These are phyloP conservation scores for Curvularia lunata DNA, from an alignment of 2,329 filamentous ascomycete genomes.

Conservation along the genomic window DNA sequence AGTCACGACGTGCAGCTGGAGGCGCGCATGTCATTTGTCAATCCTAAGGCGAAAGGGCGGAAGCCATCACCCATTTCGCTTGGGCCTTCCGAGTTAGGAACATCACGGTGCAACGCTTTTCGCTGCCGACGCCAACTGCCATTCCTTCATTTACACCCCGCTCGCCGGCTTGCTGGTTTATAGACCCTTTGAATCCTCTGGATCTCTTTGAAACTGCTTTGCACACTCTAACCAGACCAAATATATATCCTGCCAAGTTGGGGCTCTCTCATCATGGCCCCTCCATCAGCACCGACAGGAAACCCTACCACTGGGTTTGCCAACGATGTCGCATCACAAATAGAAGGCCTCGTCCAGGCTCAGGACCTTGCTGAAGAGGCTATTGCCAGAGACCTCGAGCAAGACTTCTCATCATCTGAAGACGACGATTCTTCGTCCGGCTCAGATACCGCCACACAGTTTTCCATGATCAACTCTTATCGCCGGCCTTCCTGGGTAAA, in stretches of 20 bases:
- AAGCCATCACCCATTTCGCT: constrained; percentile 21
- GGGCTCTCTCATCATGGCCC: constrained; percentile 25
- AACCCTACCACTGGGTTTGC: constrained; percentile 26
- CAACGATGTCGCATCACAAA: constrained; percentile 38
- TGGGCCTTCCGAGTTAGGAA: constrained; percentile 28
- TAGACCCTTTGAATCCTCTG: neutral
- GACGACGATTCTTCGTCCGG: constrained; percentile 57
- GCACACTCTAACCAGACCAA: neutral
- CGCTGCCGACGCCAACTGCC: constrained; percentile 15
- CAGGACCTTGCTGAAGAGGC: constrained; percentile 47
- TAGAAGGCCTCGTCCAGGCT: constrained; percentile 39
- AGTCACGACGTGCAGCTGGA: constrained; percentile 14
- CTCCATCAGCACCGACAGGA: constrained; percentile 15
- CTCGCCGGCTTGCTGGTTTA: constrained; percentile 10
- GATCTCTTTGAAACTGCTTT: neutral
- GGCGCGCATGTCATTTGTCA: constrained; percentile 13
- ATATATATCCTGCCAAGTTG: neutral
- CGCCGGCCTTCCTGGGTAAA: constrained; percentile 78
- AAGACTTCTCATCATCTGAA: constrained; percentile 61
- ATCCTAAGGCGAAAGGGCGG: constrained; percentile 30
- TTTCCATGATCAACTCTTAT: constrained; percentile 68
- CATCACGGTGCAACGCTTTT: constrained; percentile 1
- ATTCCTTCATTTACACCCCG: constrained; percentile 20
- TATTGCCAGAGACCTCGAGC: constrained; percentile 48
- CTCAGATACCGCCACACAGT: constrained; percentile 55